phyloP scores from a whole-genome alignment of 306 rosid species.

The Quercus bicolor region DNA sequence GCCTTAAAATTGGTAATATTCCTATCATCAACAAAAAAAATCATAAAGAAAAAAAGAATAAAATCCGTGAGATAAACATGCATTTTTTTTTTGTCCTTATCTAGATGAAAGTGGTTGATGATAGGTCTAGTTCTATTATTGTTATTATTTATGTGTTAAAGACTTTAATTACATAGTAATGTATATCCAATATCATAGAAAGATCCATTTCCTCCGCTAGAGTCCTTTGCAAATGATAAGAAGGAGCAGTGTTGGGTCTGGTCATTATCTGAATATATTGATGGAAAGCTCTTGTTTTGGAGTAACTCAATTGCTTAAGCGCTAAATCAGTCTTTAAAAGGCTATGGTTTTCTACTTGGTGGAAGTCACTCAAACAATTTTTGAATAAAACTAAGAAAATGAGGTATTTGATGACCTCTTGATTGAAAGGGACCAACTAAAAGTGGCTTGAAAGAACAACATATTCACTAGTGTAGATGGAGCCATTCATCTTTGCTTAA shows the following conservation, averaged over 20 bases:
- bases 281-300: constrained; percentile 44
- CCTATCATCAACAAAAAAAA: not conserved
- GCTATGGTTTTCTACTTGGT: constrained; percentile 20
- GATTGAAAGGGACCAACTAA: constrained; percentile 51
- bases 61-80: not conserved
- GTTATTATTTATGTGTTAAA: too few species aligned
- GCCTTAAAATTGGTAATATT: too few species aligned
- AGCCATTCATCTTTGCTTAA: constrained; percentile 64
- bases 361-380: constrained; percentile 38
- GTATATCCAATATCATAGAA: not conserved
- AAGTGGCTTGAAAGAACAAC: constrained; percentile 71
- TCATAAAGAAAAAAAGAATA: not conserved
- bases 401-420: constrained; percentile 20
- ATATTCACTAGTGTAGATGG: constrained; percentile 16
- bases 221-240: constrained; percentile 7
- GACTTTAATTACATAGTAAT: too few species aligned
- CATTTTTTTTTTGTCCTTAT: not conserved
- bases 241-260: not conserved
- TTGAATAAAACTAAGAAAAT: constrained; percentile 24
- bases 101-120: constrained; percentile 21
- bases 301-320: constrained; percentile 68
- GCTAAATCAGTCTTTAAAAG: constrained; percentile 56
- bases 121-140: not conserved
- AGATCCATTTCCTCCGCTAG: not conserved
- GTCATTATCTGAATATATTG: constrained; percentile 24